phyloP scores from a whole-genome alignment of 352 stramenopile species.

The Phytophthora fragariae region DNA sequence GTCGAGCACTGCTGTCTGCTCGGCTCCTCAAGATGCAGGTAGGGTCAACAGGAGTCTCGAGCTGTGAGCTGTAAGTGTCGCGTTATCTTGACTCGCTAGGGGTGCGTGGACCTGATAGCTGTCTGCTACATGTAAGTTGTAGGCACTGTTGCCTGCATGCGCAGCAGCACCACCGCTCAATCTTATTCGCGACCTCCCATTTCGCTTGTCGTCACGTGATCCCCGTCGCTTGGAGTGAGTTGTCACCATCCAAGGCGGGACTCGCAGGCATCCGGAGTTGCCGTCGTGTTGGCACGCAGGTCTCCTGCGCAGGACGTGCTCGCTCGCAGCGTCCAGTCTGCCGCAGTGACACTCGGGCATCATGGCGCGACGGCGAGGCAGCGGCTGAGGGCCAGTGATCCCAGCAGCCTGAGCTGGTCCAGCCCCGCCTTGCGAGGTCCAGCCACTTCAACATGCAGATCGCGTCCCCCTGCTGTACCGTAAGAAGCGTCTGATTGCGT shows the following conservation, averaged over 20 bases:
- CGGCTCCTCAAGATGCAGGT: slow-evolving; percentile 1
- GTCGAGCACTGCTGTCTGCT: neutral
- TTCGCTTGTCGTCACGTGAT: slow-evolving; percentile 18
- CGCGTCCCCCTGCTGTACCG: neutral
- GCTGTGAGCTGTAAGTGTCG: neutral
- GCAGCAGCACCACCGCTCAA: neutral
- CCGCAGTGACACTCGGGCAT: no score
- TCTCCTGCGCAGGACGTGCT: neutral
- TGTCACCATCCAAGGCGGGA: slow-evolving; percentile 27
- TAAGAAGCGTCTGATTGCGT: slow-evolving; percentile 14
- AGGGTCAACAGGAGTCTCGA: neutral
- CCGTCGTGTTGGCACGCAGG: neutral
- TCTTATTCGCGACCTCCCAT: slow-evolving; percentile 18
- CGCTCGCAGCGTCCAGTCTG: neutral
- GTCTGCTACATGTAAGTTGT: no score
- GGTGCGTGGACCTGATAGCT: no score
- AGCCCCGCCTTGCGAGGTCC: no score
- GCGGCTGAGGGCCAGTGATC: no score
- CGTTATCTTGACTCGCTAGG: neutral
- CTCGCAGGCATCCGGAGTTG: slow-evolving; percentile 2
- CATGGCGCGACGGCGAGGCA: no score
- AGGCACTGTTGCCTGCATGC: neutral
- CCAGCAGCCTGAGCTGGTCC: no score
- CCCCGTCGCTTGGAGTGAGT: slow-evolving; percentile 13
- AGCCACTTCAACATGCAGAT: slow-evolving; percentile 23